Evolutionary conservation across 192 early-diverging fungal species (phyloP).

Genomic region (Fimicolochytrium jonesii): DNA sequence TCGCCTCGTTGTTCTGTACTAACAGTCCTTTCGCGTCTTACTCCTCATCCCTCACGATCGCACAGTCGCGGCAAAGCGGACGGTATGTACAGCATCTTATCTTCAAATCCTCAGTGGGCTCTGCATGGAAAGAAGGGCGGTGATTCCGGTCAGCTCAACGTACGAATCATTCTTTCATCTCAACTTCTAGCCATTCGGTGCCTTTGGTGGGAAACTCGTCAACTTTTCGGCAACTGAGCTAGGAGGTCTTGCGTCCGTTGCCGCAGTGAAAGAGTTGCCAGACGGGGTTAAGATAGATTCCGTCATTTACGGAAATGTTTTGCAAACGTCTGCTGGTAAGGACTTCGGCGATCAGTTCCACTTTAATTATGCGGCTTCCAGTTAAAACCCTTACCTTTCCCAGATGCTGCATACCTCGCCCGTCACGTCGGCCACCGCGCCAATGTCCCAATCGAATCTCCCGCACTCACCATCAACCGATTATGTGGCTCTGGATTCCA

Average conservation of each 20-base stretch:
- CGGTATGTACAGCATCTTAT: too few relatives aligned
- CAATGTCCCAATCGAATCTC: slow-evolving; percentile 76
- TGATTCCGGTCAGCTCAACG: too few relatives aligned
- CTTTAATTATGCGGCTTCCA: neutral
- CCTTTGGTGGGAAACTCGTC: slow-evolving; percentile 93
- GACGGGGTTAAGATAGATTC: slow-evolving; percentile 70
- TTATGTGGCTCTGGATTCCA: slow-evolving; percentile 97
- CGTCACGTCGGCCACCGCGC: slow-evolving; percentile 91
- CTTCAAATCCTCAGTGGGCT: too few relatives aligned
- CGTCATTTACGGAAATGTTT: slow-evolving; percentile 94
- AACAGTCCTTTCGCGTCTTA: neutral
- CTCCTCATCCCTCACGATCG: neutral
- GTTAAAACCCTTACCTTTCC: neutral
- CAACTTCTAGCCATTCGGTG: slow-evolving; percentile 73
- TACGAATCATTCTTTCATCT: neutral
- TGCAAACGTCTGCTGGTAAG: slow-evolving; percentile 67
- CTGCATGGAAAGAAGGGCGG: too few relatives aligned
- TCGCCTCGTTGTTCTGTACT: neutral
- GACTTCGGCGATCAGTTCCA: neutral
- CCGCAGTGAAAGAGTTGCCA: slow-evolving; percentile 75
- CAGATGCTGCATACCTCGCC: slow-evolving; percentile 82
- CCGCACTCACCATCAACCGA: slow-evolving; percentile 90
- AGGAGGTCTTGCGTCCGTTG: slow-evolving; percentile 89
- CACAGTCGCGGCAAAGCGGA: slow-evolving; percentile 13
- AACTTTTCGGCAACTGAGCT: slow-evolving; percentile 65